phyloP scores from a whole-genome alignment of 192 early-diverging fungal genomes.

The Spizellomyces sp. region DNA sequence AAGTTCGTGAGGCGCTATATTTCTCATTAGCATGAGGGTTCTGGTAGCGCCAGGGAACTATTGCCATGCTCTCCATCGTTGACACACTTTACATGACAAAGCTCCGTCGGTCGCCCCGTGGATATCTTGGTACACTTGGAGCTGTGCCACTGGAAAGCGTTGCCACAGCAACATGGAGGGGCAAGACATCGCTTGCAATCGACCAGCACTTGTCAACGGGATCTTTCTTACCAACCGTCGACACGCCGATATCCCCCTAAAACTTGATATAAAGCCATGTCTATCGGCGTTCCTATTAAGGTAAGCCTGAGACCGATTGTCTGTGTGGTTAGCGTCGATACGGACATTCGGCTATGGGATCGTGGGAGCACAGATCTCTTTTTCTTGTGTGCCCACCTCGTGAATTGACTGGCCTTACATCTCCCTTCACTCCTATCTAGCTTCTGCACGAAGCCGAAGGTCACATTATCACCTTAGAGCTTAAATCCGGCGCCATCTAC shows the following conservation, averaged over 20 bases:
- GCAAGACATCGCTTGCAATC: not conserved
- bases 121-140: too few species aligned
- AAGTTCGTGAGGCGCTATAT: constrained; percentile 6
- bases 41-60: constrained; percentile 26
- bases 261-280: constrained; percentile 46
- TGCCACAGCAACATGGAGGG: not conserved
- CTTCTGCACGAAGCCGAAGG: constrained; percentile 97
- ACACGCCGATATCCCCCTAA: not conserved
- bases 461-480: constrained; percentile 94
- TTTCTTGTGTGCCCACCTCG: not conserved
- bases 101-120: too few species aligned
- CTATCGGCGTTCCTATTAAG: constrained; percentile 90
- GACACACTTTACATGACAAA: not conserved
- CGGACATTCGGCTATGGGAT: not conserved
- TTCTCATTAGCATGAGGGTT: constrained; percentile 29
- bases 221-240: not conserved
- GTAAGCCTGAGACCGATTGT: constrained; percentile 17
- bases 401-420: not conserved
- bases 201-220: too few species aligned
- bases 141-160: not conserved
- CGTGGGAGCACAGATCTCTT: not conserved
- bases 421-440: constrained; percentile 22
- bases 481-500: constrained; percentile 93
- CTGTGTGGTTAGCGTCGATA: not conserved
- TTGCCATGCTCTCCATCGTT: constrained; percentile 9